A percentile compares a stretch with the other conserved stretches of the same genome.
Conservation (phyloP, 2,329 filamentous ascomycete species). For the Microsporum canis region DNA sequence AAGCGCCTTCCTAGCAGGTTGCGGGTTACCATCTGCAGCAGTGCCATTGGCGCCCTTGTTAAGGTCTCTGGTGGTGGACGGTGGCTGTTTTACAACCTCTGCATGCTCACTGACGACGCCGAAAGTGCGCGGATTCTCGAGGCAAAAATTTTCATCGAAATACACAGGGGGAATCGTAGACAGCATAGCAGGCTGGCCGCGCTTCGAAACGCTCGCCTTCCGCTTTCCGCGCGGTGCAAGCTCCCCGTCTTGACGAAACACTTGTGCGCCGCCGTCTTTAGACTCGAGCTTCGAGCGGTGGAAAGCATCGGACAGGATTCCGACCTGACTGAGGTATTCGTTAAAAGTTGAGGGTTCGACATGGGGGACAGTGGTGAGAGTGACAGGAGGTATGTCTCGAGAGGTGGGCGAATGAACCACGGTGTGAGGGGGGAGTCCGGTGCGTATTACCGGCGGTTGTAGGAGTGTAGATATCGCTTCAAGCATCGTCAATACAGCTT, state of each 20-base stretch:
- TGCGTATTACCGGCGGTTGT: conserved; percentile 61
- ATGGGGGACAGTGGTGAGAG: conserved; percentile 64
- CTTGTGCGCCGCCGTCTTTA: conserved; percentile 41
- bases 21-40: conserved; percentile 35
- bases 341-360: conserved; percentile 62
- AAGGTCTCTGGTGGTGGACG: conserved; percentile 21
- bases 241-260: conserved; percentile 37
- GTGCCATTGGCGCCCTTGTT: conserved; percentile 39
- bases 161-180: conserved; percentile 76
- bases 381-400: conserved; percentile 72
- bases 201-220: conserved; percentile 20
- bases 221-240: conserved; percentile 42
- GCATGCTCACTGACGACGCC: conserved; percentile 80
- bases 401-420: conserved; percentile 60
- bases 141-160: conserved; percentile 73
- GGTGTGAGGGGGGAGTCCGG: conserved; percentile 49
- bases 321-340: conserved; percentile 63
- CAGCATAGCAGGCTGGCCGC: conserved; percentile 52
- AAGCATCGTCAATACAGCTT: conserved; percentile 2
- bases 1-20: conserved; percentile 55
- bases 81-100: conserved; percentile 53
- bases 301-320: conserved; percentile 65
- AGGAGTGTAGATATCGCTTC: conserved; percentile 71
- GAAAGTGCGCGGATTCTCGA: conserved; percentile 80
- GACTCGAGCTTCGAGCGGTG: conserved; percentile 38